Evolutionary conservation across 2,329 filamentous ascomycete species (phyloP).

Genomic region (Ascochyta pisi): DNA sequence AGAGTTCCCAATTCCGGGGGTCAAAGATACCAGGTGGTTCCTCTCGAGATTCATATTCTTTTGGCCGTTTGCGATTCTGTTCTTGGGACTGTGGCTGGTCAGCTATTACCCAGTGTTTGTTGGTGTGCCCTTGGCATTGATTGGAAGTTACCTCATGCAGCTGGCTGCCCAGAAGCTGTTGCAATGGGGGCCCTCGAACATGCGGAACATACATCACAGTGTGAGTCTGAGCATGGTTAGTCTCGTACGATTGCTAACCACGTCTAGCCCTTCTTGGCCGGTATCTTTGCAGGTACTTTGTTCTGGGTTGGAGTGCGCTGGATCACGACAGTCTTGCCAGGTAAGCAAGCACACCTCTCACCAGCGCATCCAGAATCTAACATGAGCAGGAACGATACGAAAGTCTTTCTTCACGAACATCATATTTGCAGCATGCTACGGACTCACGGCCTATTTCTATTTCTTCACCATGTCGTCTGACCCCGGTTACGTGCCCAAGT

Average conservation of each 20-base stretch:
- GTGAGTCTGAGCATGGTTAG: slow-evolving; percentile 55
- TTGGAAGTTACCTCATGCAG: slow-evolving; percentile 74
- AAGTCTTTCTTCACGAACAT: slow-evolving; percentile 78
- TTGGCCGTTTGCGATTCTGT: slow-evolving; percentile 81
- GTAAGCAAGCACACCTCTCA: slow-evolving; percentile 55
- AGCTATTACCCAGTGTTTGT: slow-evolving; percentile 76
- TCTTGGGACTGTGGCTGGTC: slow-evolving; percentile 73
- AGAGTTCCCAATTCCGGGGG: slow-evolving; percentile 75
- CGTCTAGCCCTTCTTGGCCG: slow-evolving; percentile 82
- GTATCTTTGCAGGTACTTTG: slow-evolving; percentile 87
- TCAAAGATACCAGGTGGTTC: slow-evolving; percentile 79
- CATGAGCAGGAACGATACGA: slow-evolving; percentile 65
- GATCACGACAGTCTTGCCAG: slow-evolving; percentile 74
- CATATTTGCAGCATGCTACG: slow-evolving; percentile 70
- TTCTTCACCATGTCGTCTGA: slow-evolving; percentile 83
- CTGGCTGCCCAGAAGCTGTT: slow-evolving; percentile 79
- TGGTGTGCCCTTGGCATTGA: slow-evolving; percentile 74
- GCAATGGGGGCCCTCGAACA: slow-evolving; percentile 83
- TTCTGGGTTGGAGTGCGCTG: slow-evolving; percentile 83
- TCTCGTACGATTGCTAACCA: slow-evolving; percentile 14
- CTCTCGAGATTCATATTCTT: slow-evolving; percentile 88
- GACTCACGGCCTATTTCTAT: slow-evolving; percentile 84
- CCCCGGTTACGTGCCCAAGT: slow-evolving; percentile 91
- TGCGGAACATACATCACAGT: slow-evolving; percentile 89
- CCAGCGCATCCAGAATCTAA: slow-evolving; percentile 36